Evolutionary conservation across 345 rosid genomes (phyloP), one percentile per base, ranked within the genome.

Genomic region (Citrus reticulata): DNA sequence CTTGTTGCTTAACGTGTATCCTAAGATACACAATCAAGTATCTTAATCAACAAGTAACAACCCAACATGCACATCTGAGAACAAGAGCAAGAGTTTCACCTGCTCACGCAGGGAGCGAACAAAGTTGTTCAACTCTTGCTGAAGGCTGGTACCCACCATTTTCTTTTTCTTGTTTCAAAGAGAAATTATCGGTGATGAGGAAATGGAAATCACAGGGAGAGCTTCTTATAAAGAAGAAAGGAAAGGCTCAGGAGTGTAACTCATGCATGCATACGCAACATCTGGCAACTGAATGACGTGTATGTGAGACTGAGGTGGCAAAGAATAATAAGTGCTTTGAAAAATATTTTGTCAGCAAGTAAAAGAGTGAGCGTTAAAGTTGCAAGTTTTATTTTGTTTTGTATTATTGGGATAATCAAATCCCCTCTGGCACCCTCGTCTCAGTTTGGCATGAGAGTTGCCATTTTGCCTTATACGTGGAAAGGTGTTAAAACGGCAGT

Each of bases 131-230:
- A 72, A 62, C 51, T 72, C 30, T n/a, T 55, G 64, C 13, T 58
- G 14, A 51, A 72, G 32, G 49, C 13, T 57, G 37, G 64, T 22
- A 19, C 76, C 76, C 51, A 34, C 76, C 76, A 72, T 72, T 72
- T 22, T 72, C 29, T 72, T 72, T 20, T 46, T 11, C 51, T 46
- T 46, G 51, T 2, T 46, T 46, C 16, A 46, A 46, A 46, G 17
- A 46, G 51, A 46, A 11, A 46, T 46, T 46, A 11, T 46, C 3
- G 16, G 5, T 46, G 51, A 42, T 46, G 51, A 3, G 14, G 51
- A 46, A 46, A 46, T 46, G 51, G 35, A 25, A 24, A 13, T 10
- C 10, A 20, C 2, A n/a, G 42, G 11, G 72, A 13, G 25, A 2
- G 27, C 37, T 46, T 16, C 7, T 16, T 8, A 25, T 20, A 5